Base-by-base conservation (phyloP, 2,329 filamentous ascomycete genomes). In the Myriosclerotinia duriaeana region DNA sequence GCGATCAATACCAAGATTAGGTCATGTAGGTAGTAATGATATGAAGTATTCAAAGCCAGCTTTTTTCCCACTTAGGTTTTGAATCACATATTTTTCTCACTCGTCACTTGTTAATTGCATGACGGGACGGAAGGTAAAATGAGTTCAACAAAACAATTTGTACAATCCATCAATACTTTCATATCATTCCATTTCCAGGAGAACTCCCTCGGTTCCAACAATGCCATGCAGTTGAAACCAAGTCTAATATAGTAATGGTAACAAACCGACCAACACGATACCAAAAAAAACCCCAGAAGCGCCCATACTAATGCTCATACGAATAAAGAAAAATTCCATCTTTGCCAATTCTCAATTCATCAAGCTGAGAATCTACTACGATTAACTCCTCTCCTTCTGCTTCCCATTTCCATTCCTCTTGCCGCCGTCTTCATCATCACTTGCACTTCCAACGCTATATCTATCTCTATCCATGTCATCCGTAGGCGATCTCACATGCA, bases 381-480 rank as follows among this genome's bases (percentile, higher is more conserved):
- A 60, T 30, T 60, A 50, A 26, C n/a, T 60, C 58, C 65, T 69
- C 63, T 70, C 67, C 0, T 60, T 60, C 38, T 66, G 61, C 64
- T 70, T 71, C 12, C 65, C 71, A 55, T 72, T 74, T 22, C 68
- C 68, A 67, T 72, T 72, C 2, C 64, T 63, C 65, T 70, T 72
- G 11, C 69, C 67, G 66, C 48, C 60, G 53, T 72, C 71, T 36
- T 83, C 83, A 12, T 84, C 84, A 64, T 87, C 84, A 71, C 84
- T 87, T 62, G 81, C 84, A 22, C 80, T 84, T 22, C 84, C 86
- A 11, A 87, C 78, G 66, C 81, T 83, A 74, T 89, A 89, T 70
- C 80, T 80, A 66, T 81, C 79, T 53, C 80, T 78, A 34, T 77
- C 76, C 53, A 78, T 77, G 22, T 73, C 71, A 62, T 76, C 73